Percentiles rank a stretch among this genome's conserved stretches.
Evolutionary conservation across 306 rosid genomes (phyloP).

Genomic region (Abrus pulchellus): DNA sequence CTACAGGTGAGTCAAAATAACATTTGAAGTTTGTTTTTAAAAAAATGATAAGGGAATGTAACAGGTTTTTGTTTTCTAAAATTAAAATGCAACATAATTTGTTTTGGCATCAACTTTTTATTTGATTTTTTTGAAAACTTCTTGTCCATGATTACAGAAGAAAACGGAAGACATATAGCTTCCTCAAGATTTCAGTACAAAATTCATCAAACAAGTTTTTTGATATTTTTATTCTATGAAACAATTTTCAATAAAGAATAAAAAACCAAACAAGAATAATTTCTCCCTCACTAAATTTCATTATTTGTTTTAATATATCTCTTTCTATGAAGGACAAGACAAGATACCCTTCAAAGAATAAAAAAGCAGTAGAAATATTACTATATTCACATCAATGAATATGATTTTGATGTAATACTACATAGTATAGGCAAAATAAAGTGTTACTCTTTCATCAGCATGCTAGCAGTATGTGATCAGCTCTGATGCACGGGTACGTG

Average conservation of each 20-base stretch:
- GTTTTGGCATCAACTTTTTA: not conserved
- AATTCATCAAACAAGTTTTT: not conserved
- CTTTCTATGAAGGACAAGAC: not conserved
- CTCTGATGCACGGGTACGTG: too few relatives aligned
- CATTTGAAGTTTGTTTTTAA: not conserved
- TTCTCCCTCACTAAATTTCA: constrained; percentile 1
- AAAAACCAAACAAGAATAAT: not conserved
- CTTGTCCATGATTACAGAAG: not conserved
- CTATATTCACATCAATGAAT: constrained; percentile 25
- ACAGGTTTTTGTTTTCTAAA: too few relatives aligned
- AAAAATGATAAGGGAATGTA: not conserved
- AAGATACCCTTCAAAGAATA: not conserved
- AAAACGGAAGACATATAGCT: not conserved
- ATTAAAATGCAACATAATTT: not conserved
- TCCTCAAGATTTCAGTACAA: not conserved
- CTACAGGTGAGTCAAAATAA: constrained; percentile 66
- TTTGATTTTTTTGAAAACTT: not conserved
- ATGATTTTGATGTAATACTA: not conserved
- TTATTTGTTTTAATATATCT: not conserved
- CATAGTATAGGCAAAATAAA: not conserved
- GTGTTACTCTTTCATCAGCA: not conserved
- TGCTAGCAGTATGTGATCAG: not conserved
- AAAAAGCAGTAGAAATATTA: constrained; percentile 17
- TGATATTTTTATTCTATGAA: not conserved
- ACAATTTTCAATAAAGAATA: not conserved